A percentile compares a stretch with the other conserved stretches of the same genome.
phyloP scores from a whole-genome alignment of 2,329 filamentous ascomycete genomes.

The Arthrobotrys iridis region DNA sequence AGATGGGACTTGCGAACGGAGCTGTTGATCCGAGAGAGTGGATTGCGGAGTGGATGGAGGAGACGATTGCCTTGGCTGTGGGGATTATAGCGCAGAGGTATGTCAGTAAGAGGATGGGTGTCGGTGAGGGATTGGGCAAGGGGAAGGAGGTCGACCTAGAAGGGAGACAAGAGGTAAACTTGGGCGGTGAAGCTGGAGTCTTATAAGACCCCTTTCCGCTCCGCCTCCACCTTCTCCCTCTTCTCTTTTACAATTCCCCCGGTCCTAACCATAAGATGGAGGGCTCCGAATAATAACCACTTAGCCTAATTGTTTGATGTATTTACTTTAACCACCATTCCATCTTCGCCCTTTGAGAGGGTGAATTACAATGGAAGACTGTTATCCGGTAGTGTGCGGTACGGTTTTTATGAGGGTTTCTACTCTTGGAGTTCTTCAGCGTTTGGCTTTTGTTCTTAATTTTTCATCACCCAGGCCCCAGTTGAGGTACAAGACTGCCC shows the following conservation, averaged over 20 bases:
- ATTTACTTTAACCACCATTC: too few species aligned
- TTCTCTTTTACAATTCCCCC: neutral
- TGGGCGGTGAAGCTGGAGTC: slow-evolving; percentile 69
- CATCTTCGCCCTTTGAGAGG: too few species aligned
- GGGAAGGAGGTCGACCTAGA: slow-evolving; percentile 67
- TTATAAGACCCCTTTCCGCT: slow-evolving; percentile 55
- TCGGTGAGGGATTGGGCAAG: slow-evolving; percentile 79
- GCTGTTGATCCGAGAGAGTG: slow-evolving; percentile 93
- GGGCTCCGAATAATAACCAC: too few species aligned
- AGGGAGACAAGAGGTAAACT: slow-evolving; percentile 69
- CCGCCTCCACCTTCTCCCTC: neutral
- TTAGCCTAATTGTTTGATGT: neutral
- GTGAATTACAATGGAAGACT: neutral
- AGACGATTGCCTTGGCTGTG: slow-evolving; percentile 78
- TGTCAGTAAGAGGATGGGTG: slow-evolving; percentile 93
- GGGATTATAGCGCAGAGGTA: slow-evolving; percentile 94
- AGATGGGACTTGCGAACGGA: slow-evolving; percentile 78
- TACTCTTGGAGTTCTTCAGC: slow-evolving; percentile 12
- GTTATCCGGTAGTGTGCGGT: neutral
- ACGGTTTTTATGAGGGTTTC: neutral
- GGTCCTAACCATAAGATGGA: too few species aligned
- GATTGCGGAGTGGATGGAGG: slow-evolving; percentile 97
- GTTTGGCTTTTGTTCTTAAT: neutral
- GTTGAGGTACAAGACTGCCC: too few species aligned
- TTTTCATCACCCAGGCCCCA: too few species aligned